A percentile compares a stretch with the other conserved stretches of the same genome.
These are phyloP conservation scores for Amanita phalloides DNA, from an alignment of 768 basidiomycete genomes.

Conservation along the genomic window DNA sequence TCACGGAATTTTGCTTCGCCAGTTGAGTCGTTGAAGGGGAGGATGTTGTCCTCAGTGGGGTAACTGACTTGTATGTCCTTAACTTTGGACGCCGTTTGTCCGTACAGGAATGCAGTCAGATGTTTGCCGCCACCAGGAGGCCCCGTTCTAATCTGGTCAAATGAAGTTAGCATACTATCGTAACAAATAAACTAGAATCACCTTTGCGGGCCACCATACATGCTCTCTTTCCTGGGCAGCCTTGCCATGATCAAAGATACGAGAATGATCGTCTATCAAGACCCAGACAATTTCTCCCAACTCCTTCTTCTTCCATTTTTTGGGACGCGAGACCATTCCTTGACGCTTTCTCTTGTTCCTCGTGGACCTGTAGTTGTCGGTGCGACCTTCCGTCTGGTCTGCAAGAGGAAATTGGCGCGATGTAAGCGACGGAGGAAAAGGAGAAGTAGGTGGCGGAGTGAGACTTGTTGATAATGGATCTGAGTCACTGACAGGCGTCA, in stretches of 20 bases:
- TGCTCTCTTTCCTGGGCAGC: constrained; percentile 12
- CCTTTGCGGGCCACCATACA: constrained; percentile 69
- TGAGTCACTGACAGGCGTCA: neutral
- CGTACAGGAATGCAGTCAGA: neutral
- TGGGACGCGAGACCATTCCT: neutral
- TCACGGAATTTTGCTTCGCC: constrained; percentile 27
- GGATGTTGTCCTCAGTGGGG: constrained; percentile 29
- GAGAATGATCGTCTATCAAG: constrained; percentile 25
- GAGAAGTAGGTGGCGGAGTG: neutral
- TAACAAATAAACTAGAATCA: constrained; percentile 18
- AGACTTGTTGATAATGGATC: neutral
- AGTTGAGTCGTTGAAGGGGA: constrained; percentile 21
- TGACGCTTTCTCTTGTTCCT: neutral
- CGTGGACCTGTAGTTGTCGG: too few relatives aligned
- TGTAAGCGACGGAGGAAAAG: neutral
- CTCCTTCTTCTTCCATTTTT: constrained; percentile 1
- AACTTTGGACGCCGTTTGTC: constrained; percentile 6
- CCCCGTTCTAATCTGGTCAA: constrained; percentile 1
- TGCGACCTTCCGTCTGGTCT: neutral
- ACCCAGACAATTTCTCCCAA: constrained; percentile 6
- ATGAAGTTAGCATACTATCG: neutral
- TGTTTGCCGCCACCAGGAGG: neutral
- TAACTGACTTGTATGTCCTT: constrained; percentile 20
- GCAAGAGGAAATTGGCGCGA: constrained; percentile 1
- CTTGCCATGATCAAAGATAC: constrained; percentile 17